These are phyloP conservation scores for Handroanthus guayacan DNA, from an alignment of 257 asterid genomes.

Conservation along the genomic window DNA sequence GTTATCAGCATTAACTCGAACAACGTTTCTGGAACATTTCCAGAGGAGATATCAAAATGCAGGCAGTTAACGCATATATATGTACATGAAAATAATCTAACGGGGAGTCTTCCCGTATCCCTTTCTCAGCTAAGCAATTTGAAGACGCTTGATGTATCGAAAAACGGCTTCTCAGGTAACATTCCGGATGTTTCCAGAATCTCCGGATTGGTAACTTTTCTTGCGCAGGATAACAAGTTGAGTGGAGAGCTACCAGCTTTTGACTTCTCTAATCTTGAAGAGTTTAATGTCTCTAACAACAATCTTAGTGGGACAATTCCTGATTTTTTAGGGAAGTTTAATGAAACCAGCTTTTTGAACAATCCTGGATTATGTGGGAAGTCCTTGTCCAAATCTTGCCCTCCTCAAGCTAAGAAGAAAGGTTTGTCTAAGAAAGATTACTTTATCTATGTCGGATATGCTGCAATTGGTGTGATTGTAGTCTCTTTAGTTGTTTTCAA, in stretches of 20 bases:
- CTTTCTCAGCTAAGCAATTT: slow-evolving; percentile 54
- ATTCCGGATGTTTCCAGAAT: slow-evolving; percentile 66
- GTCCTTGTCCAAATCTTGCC: slow-evolving; percentile 55
- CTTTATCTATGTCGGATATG: slow-evolving; percentile 67
- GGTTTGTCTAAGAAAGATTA: slow-evolving; percentile 44
- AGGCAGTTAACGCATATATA: slow-evolving; percentile 59
- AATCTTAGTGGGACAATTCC: slow-evolving; percentile 65
- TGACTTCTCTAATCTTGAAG: slow-evolving; percentile 58
- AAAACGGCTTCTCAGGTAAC: slow-evolving; percentile 62
- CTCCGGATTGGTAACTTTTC: slow-evolving; percentile 68
- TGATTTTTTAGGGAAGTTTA: slow-evolving; percentile 46
- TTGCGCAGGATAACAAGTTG: slow-evolving; percentile 59
- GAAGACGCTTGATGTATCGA: slow-evolving; percentile 56
- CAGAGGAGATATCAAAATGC: slow-evolving; percentile 66
- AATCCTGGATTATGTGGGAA: slow-evolving; percentile 72
- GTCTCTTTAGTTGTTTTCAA: slow-evolving; percentile 41
- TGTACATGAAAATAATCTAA: slow-evolving; percentile 50
- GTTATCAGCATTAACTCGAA: slow-evolving; percentile 69
- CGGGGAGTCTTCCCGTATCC: slow-evolving; percentile 59
- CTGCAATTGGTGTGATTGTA: slow-evolving; percentile 52
- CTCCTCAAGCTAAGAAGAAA: slow-evolving; percentile 39
- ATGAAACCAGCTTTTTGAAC: slow-evolving; percentile 50
- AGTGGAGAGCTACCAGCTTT: slow-evolving; percentile 58
- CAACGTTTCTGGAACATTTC: slow-evolving; percentile 48
- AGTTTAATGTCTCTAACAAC: slow-evolving; percentile 74